Evolutionary conservation across 805 yeast genomes (phyloP).

Genomic region (Wickerhamomyces rabaulensis): DNA sequence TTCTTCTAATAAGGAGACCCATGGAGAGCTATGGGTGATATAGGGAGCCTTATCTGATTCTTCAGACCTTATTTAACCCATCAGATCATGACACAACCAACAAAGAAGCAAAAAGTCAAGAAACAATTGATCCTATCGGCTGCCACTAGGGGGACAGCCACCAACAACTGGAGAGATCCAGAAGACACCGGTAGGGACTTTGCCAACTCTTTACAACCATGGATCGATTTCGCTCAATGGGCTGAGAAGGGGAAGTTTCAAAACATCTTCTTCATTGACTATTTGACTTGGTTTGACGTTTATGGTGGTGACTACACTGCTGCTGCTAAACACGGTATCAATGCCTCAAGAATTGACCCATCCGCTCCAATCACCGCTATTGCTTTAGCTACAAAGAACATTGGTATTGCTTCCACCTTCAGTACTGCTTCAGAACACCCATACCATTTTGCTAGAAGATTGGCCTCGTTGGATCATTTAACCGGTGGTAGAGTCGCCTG

Average conservation of each 20-base stretch:
- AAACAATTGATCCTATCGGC: not conserved
- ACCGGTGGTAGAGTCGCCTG: constrained; percentile 40
- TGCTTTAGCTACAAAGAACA: constrained; percentile 35
- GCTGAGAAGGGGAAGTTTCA: constrained; percentile 34
- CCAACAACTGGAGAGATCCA: not conserved
- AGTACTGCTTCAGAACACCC: constrained; percentile 41
- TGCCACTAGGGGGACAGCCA: not conserved
- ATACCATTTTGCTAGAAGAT: constrained; percentile 28
- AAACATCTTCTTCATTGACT: constrained; percentile 34
- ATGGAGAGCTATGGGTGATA: too few relatives aligned
- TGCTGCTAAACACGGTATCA: constrained; percentile 25
- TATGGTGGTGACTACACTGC: constrained; percentile 32
- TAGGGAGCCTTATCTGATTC: too few relatives aligned
- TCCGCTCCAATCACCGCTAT: constrained; percentile 28
- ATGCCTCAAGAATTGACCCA: constrained; percentile 30
- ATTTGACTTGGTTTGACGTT: constrained; percentile 33
- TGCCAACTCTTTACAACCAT: constrained; percentile 6
- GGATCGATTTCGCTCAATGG: constrained; percentile 33
- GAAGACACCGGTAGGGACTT: not conserved
- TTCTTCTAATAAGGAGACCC: too few relatives aligned
- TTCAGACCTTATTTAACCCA: not conserved
- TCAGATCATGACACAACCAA: not conserved
- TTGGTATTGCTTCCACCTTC: constrained; percentile 36
- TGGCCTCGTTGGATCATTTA: constrained; percentile 33
- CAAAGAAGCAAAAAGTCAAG: not conserved